These are phyloP conservation scores for Dipteronia dyeriana DNA, from an alignment of 345 rosid species.

Conservation along the genomic window DNA sequence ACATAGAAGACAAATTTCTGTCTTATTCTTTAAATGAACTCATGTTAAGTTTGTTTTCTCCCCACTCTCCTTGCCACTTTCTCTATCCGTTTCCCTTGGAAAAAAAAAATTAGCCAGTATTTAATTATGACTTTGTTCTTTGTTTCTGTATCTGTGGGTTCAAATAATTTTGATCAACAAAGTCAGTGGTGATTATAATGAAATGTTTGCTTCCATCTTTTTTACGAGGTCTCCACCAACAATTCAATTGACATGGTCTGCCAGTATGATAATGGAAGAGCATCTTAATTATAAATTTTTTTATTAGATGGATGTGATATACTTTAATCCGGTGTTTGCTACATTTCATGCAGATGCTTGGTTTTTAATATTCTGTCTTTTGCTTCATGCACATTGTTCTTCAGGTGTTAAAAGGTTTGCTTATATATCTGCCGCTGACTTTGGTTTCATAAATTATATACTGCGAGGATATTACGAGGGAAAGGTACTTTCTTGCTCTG, in stretches of 20 bases:
- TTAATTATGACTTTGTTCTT: too few species aligned
- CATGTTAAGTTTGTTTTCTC: not conserved
- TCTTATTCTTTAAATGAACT: not conserved
- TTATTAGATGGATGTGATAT: too few species aligned
- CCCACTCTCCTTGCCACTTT: not conserved
- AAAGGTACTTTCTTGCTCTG: constrained; percentile 43
- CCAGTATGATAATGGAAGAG: too few species aligned
- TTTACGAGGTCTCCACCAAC: too few species aligned
- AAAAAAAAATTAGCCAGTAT: too few species aligned
- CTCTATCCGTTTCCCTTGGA: not conserved
- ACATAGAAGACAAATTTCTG: not conserved
- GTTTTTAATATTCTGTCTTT: not conserved
- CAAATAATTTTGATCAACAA: too few species aligned
- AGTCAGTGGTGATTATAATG: too few species aligned
- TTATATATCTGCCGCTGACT: constrained; percentile 66
- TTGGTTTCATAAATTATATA: constrained; percentile 48
- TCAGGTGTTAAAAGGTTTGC: constrained; percentile 64
- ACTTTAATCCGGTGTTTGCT: not conserved
- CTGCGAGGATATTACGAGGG: constrained; percentile 59
- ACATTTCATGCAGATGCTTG: not conserved
- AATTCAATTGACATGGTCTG: too few species aligned
- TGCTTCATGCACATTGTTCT: not conserved
- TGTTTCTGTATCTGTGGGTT: too few species aligned
- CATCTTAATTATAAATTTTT: too few species aligned
- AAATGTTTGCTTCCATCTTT: too few species aligned